These are phyloP conservation scores for Boletus reticulatus DNA, from an alignment of 768 basidiomycete species.

Conservation along the genomic window DNA sequence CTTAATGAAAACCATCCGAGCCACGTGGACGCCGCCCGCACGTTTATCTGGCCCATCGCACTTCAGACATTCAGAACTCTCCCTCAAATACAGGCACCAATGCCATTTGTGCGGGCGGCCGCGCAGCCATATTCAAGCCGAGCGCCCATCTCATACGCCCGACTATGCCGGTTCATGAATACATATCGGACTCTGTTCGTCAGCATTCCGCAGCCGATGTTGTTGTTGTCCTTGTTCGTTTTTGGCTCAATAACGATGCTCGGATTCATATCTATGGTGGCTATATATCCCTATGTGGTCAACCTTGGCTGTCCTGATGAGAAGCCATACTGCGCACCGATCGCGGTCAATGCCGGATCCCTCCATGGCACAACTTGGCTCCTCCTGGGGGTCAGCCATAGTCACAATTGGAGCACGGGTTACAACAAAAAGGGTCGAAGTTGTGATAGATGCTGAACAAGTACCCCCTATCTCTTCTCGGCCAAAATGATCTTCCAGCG, in stretches of 20 bases:
- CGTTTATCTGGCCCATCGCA: background rate
- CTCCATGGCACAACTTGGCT: background rate
- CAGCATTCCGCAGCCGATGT: background rate
- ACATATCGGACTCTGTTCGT: slow-evolving; percentile 5
- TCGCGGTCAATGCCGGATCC: slow-evolving; percentile 17
- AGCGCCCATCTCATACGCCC: slow-evolving; percentile 20
- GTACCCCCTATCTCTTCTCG: background rate
- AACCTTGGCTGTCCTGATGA: background rate
- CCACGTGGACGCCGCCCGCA: slow-evolving; percentile 10
- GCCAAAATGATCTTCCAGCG: background rate
- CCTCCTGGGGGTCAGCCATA: background rate
- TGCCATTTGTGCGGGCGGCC: slow-evolving; percentile 10
- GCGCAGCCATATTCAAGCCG: background rate
- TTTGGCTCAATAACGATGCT: background rate
- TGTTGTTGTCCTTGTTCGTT: background rate
- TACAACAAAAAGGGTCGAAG: background rate
- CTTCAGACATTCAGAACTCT: background rate
- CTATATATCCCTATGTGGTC: slow-evolving; percentile 10
- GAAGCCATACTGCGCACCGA: slow-evolving; percentile 6
- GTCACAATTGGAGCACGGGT: background rate
- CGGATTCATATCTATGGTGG: slow-evolving; percentile 13
- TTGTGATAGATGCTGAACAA: background rate
- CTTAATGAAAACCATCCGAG: background rate
- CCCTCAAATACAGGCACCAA: background rate
- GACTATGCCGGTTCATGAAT: slow-evolving; percentile 18